Conservation (phyloP, 768 basidiomycete species). For the Suillus brevipes region DNA sequence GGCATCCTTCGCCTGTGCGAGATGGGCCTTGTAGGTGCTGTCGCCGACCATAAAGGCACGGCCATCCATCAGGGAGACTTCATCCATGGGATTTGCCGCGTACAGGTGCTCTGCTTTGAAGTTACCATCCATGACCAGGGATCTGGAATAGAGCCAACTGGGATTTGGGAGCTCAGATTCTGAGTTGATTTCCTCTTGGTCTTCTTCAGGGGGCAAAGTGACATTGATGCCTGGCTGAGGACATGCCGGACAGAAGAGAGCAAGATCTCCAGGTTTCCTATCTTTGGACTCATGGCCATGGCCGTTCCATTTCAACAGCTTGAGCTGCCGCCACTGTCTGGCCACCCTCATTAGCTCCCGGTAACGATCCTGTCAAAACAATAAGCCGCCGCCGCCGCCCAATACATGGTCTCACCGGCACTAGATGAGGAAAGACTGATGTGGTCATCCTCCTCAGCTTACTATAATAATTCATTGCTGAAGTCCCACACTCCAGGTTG, state of each 20-base stretch:
- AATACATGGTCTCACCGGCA: background rate
- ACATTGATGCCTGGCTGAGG: background rate
- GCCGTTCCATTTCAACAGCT: constrained; percentile 1
- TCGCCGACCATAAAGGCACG: background rate
- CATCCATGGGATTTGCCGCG: background rate
- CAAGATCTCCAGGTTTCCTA: background rate
- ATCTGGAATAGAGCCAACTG: background rate
- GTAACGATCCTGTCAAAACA: background rate
- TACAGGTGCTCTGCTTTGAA: background rate
- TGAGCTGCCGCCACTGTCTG: background rate
- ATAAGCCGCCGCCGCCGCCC: too few species aligned
- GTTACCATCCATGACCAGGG: background rate
- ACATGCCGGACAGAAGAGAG: background rate
- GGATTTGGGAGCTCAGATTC: background rate
- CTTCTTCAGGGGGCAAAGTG: constrained; percentile 1
- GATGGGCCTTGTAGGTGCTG: background rate
- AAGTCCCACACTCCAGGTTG: too few species aligned
- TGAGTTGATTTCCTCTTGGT: background rate
- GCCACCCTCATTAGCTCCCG: background rate
- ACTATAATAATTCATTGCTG: too few species aligned
- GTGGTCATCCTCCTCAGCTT: background rate
- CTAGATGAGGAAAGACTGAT: background rate
- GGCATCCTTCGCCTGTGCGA: background rate
- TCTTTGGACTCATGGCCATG: background rate
- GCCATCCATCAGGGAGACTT: background rate